These are phyloP conservation scores for Paraglomus brasilianum DNA, from an alignment of 192 early-diverging fungal species.

Conservation along the genomic window DNA sequence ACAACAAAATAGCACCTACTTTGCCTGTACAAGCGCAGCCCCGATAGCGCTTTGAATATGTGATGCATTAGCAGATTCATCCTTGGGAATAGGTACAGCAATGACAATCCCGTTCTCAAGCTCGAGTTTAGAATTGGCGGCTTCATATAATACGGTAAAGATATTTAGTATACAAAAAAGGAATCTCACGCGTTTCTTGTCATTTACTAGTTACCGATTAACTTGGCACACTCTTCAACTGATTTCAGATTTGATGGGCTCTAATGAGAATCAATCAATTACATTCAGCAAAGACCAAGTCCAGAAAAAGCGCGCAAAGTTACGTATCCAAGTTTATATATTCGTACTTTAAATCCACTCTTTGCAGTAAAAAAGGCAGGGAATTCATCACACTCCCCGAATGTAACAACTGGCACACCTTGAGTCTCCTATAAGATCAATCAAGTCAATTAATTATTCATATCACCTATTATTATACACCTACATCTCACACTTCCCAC, in stretches of 20 bases:
- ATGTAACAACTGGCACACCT: conserved; percentile 87
- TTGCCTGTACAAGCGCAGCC: conserved; percentile 68
- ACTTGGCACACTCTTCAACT: conserved; percentile 50
- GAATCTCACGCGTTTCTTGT: not conserved
- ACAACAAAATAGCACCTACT: conserved; percentile 37
- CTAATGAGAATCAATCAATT: conserved; percentile 27
- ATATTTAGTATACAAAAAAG: not conserved
- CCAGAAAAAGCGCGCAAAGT: not conserved
- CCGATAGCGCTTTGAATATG: conserved; percentile 71
- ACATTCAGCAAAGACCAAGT: conserved; percentile 2
- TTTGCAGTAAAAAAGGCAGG: conserved; percentile 89
- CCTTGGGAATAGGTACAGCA: conserved; percentile 84
- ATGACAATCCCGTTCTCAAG: conserved; percentile 82
- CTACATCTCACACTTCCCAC: not conserved
- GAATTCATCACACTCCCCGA: conserved; percentile 65
- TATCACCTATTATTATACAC: not conserved
- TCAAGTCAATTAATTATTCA: not conserved
- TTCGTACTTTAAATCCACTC: conserved; percentile 62
- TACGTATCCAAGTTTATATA: not conserved
- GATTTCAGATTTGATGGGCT: conserved; percentile 53
- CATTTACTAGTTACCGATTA: conserved; percentile 47
- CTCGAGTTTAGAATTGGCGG: conserved; percentile 59
- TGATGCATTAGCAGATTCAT: conserved; percentile 57
- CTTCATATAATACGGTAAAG: conserved; percentile 29
- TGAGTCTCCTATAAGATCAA: conserved; percentile 66